Base-by-base conservation (phyloP, 768 basidiomycete genomes). In the Gelatoporia subvermispora region DNA sequence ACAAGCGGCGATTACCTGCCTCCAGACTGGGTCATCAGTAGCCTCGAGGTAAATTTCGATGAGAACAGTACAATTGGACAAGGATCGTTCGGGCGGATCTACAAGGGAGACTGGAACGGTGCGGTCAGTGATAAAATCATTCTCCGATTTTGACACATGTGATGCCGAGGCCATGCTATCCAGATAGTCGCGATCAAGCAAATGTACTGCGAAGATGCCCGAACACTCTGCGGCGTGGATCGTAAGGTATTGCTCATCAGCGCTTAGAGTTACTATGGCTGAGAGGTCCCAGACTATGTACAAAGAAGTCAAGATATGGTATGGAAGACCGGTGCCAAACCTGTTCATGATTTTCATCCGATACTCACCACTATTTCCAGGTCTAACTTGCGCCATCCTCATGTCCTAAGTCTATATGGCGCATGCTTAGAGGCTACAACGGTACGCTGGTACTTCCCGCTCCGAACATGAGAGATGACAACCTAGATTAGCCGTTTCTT, bases 41-140 rank as follows among this genome's bases (percentile, higher is more conserved):
- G 54, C 44, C 31, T 56, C 22, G 54, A 56, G 41, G 48, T 56
- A 20, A 52, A 56, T 3, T 56, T 49, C 36, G 37, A 53, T 35
- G 7, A 16, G 7, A 20, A 15, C 9, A 42, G 41, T 18, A 15
- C 24, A 8, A 50, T 56, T 25, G 54, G 54, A 1, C 15, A 49
- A 31, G 54, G 54, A n/a, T 53, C 52, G 16, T 56, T 53, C 43
- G 54, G 54, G 8, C 35, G 34, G n/a, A 43, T 56, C 16, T 56
- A 17, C 48, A 53, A 46, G 23, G 54, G 54, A 37, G 28, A 31
- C 5, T 31, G 28, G 28, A 7, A 31, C 28, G 28, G 28, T 7
- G 28, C 43, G 36, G 39, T 55, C 46, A 34, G 47, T 42, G 23
- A n/a, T 21, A 1, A 13, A 39, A 24, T 8, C 20, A n/a, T 21